phyloP scores from a whole-genome alignment of 495 filamentous ascomycete species.

The Cudoniella acicularis region DNA sequence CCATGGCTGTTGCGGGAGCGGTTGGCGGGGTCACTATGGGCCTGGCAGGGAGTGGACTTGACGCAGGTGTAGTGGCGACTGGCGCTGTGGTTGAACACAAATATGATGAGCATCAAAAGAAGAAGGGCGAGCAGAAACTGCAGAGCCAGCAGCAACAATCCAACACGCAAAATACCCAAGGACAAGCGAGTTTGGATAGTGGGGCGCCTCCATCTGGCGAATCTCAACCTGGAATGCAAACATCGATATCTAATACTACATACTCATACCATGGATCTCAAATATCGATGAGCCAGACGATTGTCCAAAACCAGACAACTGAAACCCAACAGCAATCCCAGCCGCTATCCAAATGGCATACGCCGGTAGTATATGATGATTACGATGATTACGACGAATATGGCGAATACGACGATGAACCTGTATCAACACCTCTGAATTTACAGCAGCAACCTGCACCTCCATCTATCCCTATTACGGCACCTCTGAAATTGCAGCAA shows the following conservation, averaged over 20 bases:
- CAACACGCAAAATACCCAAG: constrained; percentile 10
- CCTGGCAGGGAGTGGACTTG: constrained; percentile 24
- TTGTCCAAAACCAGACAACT: too few relatives aligned
- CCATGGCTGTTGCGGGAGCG: constrained; percentile 27
- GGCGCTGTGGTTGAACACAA: constrained; percentile 26
- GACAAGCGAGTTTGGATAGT: neutral
- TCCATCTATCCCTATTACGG: too few relatives aligned
- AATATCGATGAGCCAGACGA: too few relatives aligned
- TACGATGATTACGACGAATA: too few relatives aligned
- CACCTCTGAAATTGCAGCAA: too few relatives aligned
- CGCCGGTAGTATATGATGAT: too few relatives aligned
- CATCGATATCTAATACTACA: neutral
- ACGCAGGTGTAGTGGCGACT: constrained; percentile 19
- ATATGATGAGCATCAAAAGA: constrained; percentile 22
- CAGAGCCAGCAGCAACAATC: constrained; percentile 7
- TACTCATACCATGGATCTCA: neutral
- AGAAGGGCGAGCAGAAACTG: constrained; percentile 24
- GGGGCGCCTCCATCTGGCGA: neutral
- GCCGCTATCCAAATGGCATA: too few relatives aligned
- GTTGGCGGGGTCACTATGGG: constrained; percentile 27
- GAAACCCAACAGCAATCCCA: too few relatives aligned
- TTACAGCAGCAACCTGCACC: too few relatives aligned
- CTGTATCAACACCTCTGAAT: too few relatives aligned
- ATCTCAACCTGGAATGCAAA: neutral
- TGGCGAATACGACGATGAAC: too few relatives aligned